Percentiles rank a stretch among this genome's conserved stretches.
Evolutionary conservation across 768 basidiomycete genomes (phyloP).

Genomic region (Serendipita vermifera): DNA sequence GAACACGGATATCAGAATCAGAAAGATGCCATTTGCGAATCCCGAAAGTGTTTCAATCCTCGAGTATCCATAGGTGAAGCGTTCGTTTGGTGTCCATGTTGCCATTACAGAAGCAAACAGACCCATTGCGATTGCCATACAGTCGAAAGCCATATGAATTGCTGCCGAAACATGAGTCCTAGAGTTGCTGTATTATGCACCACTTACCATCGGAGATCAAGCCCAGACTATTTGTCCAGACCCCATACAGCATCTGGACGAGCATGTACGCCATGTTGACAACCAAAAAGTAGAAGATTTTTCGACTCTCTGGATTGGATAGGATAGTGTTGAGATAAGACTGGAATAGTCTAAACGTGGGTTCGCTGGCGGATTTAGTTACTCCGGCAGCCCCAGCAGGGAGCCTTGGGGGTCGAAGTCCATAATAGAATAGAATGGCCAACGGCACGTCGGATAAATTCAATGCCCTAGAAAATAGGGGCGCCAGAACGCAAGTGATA

Average conservation of each 20-base stretch:
- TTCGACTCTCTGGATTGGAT: conserved; percentile 80
- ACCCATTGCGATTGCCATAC: conserved; percentile 92
- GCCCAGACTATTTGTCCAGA: conserved; percentile 95
- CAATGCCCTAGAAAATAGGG: conserved; percentile 11
- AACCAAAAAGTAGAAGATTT: conserved; percentile 93
- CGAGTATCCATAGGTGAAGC: conserved; percentile 90
- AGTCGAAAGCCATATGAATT: conserved; percentile 99
- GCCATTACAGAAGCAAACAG: conserved; percentile 96
- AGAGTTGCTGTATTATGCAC: too few relatives aligned
- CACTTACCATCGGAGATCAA: conserved; percentile 89
- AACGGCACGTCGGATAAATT: background rate
- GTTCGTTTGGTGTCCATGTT: conserved; percentile 88
- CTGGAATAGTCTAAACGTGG: conserved; percentile 21
- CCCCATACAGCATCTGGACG: conserved; percentile 91
- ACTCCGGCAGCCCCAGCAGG: conserved; percentile 9
- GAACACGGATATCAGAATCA: conserved; percentile 89
- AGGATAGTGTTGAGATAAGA: conserved; percentile 80
- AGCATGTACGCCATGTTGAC: conserved; percentile 94
- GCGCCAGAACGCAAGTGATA: conserved; percentile 1
- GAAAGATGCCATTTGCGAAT: conserved; percentile 93
- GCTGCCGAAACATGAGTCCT: conserved; percentile 35
- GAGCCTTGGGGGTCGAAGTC: background rate
- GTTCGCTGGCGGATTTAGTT: conserved; percentile 15
- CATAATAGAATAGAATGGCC: background rate
- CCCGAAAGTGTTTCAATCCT: conserved; percentile 96